phyloP scores from a whole-genome alignment of 2,329 filamentous ascomycete species.

The Aspergillus intermedius region DNA sequence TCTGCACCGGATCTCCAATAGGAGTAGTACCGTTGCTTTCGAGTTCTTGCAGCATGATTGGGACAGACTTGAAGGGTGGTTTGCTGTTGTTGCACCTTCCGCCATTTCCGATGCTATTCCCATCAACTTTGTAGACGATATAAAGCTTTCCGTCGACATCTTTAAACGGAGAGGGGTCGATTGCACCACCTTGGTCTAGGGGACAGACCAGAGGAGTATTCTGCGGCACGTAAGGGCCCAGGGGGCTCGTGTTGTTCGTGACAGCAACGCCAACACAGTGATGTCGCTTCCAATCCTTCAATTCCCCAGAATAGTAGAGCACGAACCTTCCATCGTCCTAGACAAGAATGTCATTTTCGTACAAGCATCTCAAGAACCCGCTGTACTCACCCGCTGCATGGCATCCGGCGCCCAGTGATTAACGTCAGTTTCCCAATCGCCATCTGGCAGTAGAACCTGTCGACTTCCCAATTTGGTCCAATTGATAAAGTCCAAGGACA shows the following conservation, averaged over 20 bases:
- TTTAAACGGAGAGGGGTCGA: constrained; percentile 56
- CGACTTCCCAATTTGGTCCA: constrained; percentile 28
- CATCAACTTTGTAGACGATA: constrained; percentile 59
- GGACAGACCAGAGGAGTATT: constrained; percentile 48
- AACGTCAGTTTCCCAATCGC: constrained; percentile 46
- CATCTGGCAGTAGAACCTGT: constrained; percentile 19
- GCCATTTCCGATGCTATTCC: constrained; percentile 47
- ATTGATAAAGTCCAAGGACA: constrained; percentile 41
- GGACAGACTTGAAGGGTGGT: constrained; percentile 23
- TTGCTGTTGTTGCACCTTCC: constrained; percentile 41
- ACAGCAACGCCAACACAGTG: constrained; percentile 56
- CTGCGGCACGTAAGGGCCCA: constrained; percentile 44
- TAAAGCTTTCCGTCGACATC: constrained; percentile 50
- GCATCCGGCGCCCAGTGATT: constrained; percentile 59
- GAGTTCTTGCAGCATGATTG: constrained; percentile 34
- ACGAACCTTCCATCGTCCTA: constrained; percentile 45
- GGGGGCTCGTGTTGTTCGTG: constrained; percentile 18
- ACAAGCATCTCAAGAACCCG: neutral
- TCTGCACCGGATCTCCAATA: constrained; percentile 47
- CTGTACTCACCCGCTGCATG: constrained; percentile 35
- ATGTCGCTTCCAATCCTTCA: constrained; percentile 28
- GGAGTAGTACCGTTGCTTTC: constrained; percentile 44
- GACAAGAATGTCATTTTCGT: neutral
- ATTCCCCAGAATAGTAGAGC: constrained; percentile 52
- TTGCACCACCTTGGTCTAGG: constrained; percentile 49